These are phyloP conservation scores for Nakazawaea pomicola DNA, from an alignment of 805 yeast species.

Conservation along the genomic window DNA sequence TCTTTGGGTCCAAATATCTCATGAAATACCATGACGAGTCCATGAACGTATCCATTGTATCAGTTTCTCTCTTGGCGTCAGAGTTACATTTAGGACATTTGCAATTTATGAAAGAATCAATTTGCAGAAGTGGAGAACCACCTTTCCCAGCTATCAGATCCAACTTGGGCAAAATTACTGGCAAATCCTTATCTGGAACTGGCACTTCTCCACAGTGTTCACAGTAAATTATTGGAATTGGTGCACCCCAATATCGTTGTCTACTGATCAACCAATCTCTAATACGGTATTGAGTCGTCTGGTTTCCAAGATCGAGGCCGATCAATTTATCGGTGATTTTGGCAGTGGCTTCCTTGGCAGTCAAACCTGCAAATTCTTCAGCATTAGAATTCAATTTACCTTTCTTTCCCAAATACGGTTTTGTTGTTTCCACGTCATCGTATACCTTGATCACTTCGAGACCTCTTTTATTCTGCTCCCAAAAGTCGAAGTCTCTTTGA, in stretches of 20 bases:
- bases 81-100: conserved; percentile 77
- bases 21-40: conserved; percentile 97
- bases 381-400: conserved; percentile 47
- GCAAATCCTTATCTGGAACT: conserved; percentile 83
- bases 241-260: conserved; percentile 98
- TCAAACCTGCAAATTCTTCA: conserved; percentile 47
- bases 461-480: conserved; percentile 57
- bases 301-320: conserved; percentile 35
- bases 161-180: conserved; percentile 70
- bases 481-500: conserved; percentile 74
- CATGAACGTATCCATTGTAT: conserved; percentile 98
- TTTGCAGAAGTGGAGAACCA: conserved; percentile 65
- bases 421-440: conserved; percentile 22
- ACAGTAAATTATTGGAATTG: conserved; percentile 93
- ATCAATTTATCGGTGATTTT: conserved; percentile 40
- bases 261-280: conserved; percentile 95
- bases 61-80: conserved; percentile 83
- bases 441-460: conserved; percentile 38
- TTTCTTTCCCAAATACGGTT: conserved; percentile 33
- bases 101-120: conserved; percentile 65
- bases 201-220: conserved; percentile 82
- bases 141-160: conserved; percentile 41
- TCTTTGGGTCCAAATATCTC: conserved; percentile 74
- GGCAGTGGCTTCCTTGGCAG: conserved; percentile 44
- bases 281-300: conserved; percentile 52